Conservation (phyloP, 768 basidiomycete species). For the Lactarius indigo region DNA sequence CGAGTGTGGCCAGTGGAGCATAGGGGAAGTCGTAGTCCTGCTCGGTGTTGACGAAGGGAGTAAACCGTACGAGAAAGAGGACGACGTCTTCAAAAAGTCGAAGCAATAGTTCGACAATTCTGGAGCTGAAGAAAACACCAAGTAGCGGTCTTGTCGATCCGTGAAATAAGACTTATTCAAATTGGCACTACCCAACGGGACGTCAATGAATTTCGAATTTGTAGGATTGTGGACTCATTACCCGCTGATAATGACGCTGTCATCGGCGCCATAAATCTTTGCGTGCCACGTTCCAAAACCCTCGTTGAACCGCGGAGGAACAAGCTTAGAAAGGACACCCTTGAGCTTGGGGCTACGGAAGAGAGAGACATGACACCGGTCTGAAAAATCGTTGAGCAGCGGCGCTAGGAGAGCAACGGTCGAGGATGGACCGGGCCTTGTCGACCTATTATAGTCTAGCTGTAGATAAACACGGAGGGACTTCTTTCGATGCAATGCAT, state of each 20-base stretch:
- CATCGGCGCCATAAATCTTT: conserved; percentile 91
- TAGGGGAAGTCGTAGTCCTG: conserved; percentile 35
- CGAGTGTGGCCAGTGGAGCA: conserved; percentile 63
- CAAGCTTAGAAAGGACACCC: conserved; percentile 66
- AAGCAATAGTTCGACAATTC: conserved; percentile 78
- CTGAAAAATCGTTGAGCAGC: conserved; percentile 65
- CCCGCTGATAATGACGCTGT: conserved; percentile 93
- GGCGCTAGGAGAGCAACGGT: conserved; percentile 68
- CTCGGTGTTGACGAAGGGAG: conserved; percentile 30
- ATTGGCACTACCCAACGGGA: conserved; percentile 67
- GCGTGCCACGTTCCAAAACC: conserved; percentile 99
- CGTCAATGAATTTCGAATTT: not conserved
- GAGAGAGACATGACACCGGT: conserved; percentile 71
- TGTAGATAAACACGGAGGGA: conserved; percentile 65
- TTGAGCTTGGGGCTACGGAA: conserved; percentile 86
- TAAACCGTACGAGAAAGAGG: conserved; percentile 68
- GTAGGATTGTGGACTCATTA: conserved; percentile 40
- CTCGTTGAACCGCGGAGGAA: conserved; percentile 94
- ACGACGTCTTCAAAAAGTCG: conserved; percentile 65
- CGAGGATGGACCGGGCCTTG: conserved; percentile 68
- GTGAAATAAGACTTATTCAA: conserved; percentile 91
- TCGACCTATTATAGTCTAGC: conserved; percentile 78
- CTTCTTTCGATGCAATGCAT: conserved; percentile 55
- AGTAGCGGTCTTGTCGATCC: conserved; percentile 91
- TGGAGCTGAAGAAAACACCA: conserved; percentile 63